Percentiles rank a stretch among this genome's conserved stretches.
phyloP scores from a whole-genome alignment of 1,139 yeast species.

The Taiozyma sp. region DNA sequence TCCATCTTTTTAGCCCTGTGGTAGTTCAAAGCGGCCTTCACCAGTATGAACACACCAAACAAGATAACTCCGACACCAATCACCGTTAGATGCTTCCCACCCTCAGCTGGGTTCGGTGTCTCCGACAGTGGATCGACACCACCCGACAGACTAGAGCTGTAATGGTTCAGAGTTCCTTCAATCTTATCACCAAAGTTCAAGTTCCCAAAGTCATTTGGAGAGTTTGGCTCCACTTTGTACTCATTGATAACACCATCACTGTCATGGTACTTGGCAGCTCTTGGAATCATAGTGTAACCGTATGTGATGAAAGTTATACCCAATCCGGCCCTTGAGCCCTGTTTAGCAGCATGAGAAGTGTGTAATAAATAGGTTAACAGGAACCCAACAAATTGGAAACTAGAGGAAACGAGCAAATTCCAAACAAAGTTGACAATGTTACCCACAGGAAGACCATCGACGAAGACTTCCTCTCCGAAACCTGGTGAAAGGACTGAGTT shows the following conservation, averaged over 20 bases:
- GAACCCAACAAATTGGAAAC: slow-evolving; percentile 93
- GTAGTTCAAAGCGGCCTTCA: slow-evolving; percentile 69
- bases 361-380: slow-evolving; percentile 85
- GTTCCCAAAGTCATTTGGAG: slow-evolving; percentile 44
- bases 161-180: slow-evolving; percentile 44
- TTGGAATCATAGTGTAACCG: slow-evolving; percentile 70
- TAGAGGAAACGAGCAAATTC: slow-evolving; percentile 84
- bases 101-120: slow-evolving; percentile 26
- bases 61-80: slow-evolving; percentile 58
- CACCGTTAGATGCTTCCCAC: slow-evolving; percentile 3
- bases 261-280: slow-evolving; percentile 15
- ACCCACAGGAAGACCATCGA: slow-evolving; percentile 97
- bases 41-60: slow-evolving; percentile 61
- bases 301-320: slow-evolving; percentile 80
- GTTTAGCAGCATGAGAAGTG: slow-evolving; percentile 96
- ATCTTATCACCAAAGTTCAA: slow-evolving; percentile 26
- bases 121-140: slow-evolving; percentile 31
- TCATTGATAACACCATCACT: slow-evolving; percentile 29
- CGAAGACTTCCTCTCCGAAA: slow-evolving; percentile 81
- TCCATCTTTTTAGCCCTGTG: slow-evolving; percentile 77
- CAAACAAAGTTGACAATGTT: slow-evolving; percentile 81
- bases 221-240: slow-evolving; percentile 42
- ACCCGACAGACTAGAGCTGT: slow-evolving; percentile 36
- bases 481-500: slow-evolving; percentile 81
- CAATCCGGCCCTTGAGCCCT: slow-evolving; percentile 91